Percentiles rank a stretch among this genome's conserved stretches.
These are phyloP conservation scores for Clausena lansium DNA, from an alignment of 345 rosid species.

Conservation along the genomic window DNA sequence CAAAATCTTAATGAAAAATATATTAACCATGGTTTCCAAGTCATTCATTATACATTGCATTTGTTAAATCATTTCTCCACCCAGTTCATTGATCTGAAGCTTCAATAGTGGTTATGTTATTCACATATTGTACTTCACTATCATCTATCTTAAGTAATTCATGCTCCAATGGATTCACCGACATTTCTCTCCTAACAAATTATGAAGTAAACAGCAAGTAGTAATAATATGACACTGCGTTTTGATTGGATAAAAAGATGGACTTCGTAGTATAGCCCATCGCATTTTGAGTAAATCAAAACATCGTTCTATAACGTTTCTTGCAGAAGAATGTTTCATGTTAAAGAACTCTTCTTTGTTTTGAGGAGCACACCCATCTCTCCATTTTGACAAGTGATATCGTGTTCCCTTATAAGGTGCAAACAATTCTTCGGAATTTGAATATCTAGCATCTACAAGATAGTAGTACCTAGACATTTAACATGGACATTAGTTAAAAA, in stretches of 20 bases:
- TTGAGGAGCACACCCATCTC: background rate
- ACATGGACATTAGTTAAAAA: background rate
- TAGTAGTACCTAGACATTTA: background rate
- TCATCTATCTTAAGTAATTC: background rate
- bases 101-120: background rate
- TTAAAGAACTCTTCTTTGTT: background rate
- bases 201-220: background rate
- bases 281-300: too few species aligned
- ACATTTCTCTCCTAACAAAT: background rate
- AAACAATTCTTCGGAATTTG: background rate
- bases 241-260: too few species aligned
- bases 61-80: background rate
- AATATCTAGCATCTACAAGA: background rate
- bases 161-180: background rate
- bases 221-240: too few species aligned
- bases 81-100: background rate
- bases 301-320: too few species aligned
- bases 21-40: background rate
- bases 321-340: too few species aligned
- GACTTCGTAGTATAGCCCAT: too few species aligned
- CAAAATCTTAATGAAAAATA: background rate
- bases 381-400: background rate
- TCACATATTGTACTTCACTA: background rate
- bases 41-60: background rate
- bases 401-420: background rate